phyloP scores from a whole-genome alignment of 129 eudicot species.

The Centaurea solstitialis region DNA sequence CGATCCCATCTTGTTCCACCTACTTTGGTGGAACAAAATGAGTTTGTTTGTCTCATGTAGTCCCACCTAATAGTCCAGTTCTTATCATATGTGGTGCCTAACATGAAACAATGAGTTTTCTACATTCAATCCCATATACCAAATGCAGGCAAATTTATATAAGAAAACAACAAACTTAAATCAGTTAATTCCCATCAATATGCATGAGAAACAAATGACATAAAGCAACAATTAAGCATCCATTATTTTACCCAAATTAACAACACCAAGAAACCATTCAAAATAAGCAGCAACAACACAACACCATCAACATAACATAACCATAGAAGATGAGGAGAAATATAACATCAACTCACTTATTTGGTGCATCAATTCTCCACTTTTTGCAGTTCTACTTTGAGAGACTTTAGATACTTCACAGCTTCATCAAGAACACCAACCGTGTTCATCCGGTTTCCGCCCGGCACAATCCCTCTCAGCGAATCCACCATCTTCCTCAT shows the following conservation, averaged over 20 bases:
- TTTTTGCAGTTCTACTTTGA: conserved; percentile 64
- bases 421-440: conserved; percentile 79
- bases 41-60: too few relatives aligned
- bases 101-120: too few relatives aligned
- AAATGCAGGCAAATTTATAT: too few relatives aligned
- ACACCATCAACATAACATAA: neutral
- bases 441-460: conserved; percentile 60
- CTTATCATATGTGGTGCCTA: too few relatives aligned
- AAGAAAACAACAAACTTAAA: neutral
- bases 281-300: neutral
- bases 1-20: too few relatives aligned
- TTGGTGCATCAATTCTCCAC: conserved; percentile 25
- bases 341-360: neutral
- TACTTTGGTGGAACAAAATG: too few relatives aligned
- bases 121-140: too few relatives aligned
- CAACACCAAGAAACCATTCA: neutral
- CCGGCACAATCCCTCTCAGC: conserved; percentile 62
- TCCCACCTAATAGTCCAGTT: too few relatives aligned
- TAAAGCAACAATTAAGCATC: neutral
- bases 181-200: neutral
- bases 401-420: conserved; percentile 70
- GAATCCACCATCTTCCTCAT: conserved; percentile 68
- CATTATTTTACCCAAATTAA: neutral
- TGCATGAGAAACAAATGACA: neutral
- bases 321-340: neutral